These are phyloP conservation scores for Takashimella tepidaria DNA, from an alignment of 1,284 basidiomycete species.

Conservation along the genomic window DNA sequence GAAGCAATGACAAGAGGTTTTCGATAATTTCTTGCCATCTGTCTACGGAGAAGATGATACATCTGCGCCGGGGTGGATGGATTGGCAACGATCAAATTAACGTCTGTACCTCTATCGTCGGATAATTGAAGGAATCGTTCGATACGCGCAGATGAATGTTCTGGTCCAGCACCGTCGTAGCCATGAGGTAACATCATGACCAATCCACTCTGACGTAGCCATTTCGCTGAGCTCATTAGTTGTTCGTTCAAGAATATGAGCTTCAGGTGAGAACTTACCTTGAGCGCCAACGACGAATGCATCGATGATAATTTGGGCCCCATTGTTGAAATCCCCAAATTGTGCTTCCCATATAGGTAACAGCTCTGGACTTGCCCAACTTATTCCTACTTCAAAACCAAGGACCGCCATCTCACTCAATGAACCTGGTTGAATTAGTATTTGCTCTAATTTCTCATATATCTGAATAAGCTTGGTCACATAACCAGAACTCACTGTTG, in stretches of 20 bases:
- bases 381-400: conserved; percentile 80
- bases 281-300: conserved; percentile 77
- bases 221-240: conserved; percentile 72
- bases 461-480: no score
- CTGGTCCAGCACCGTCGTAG: conserved; percentile 81
- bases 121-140: conserved; percentile 71
- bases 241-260: no score
- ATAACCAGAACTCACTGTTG: conserved; percentile 59
- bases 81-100: conserved; percentile 77
- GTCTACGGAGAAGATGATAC: conserved; percentile 79
- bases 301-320: conserved; percentile 81
- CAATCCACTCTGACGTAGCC: conserved; percentile 85
- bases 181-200: conserved; percentile 81
- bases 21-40: conserved; percentile 74
- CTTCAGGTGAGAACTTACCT: conserved; percentile 57
- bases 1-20: conserved; percentile 77
- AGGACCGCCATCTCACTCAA: conserved; percentile 79
- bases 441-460: background rate
- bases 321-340: conserved; percentile 83
- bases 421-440: conserved; percentile 55
- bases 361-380: conserved; percentile 73
- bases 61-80: conserved; percentile 84
- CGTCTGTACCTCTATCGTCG: conserved; percentile 50
- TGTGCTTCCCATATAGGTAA: conserved; percentile 88
- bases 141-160: conserved; percentile 78